Evolutionary conservation across 2,329 filamentous ascomycete species (phyloP).

Genomic region (Trichophyton mentagrophytes): DNA sequence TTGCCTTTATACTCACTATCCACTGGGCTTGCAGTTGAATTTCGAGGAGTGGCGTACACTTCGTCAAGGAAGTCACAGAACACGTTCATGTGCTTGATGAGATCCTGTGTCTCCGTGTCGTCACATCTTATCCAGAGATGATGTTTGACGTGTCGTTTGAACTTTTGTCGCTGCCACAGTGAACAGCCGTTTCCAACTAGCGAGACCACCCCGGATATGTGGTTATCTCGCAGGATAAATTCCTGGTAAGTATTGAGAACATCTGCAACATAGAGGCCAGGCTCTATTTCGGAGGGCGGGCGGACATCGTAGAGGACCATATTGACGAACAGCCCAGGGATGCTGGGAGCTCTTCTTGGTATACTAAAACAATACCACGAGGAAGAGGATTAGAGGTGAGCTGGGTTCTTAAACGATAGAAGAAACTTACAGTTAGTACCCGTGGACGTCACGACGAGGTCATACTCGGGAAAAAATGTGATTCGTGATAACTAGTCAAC

Average conservation of each 20-base stretch:
- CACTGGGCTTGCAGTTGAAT: background rate
- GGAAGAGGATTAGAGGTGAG: too few species aligned
- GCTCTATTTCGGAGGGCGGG: background rate
- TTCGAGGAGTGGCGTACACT: conserved; percentile 11
- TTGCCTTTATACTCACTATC: background rate
- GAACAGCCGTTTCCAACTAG: background rate
- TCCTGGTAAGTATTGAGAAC: background rate
- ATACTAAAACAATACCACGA: too few species aligned
- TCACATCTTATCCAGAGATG: conserved; percentile 20
- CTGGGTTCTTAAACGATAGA: too few species aligned
- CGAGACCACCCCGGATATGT: background rate
- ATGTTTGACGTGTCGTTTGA: conserved; percentile 15
- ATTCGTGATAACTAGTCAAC: too few species aligned
- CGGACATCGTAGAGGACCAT: too few species aligned
- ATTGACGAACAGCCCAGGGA: too few species aligned
- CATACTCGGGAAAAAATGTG: too few species aligned
- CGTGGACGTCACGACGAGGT: too few species aligned
- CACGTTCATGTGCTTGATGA: conserved; percentile 16
- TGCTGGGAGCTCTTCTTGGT: too few species aligned
- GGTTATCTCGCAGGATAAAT: background rate
- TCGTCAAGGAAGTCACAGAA: conserved; percentile 20
- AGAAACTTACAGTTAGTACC: too few species aligned
- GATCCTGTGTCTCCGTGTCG: conserved; percentile 21
- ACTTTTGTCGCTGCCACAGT: background rate
- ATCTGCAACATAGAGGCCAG: background rate